A percentile compares a stretch with the other conserved stretches of the same genome.
Conservation (phyloP, 2,329 filamentous ascomycete species). For the Teratosphaeria epicoccoides region DNA sequence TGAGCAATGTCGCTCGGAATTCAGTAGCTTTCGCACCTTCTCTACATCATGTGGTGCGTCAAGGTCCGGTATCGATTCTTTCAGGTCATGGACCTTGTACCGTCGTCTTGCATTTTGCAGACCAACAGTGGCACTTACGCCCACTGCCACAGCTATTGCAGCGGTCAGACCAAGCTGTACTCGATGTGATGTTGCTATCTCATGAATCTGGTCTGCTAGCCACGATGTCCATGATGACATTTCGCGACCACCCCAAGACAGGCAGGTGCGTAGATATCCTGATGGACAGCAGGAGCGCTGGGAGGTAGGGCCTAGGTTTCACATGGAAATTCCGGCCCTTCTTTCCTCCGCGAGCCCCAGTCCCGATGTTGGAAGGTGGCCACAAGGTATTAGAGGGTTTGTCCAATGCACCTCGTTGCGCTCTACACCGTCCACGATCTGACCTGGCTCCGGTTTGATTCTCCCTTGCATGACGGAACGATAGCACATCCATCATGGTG, state of each 20-base stretch:
- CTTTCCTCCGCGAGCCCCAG: no score
- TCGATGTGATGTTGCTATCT: slow-evolving; percentile 35
- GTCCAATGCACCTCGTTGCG: background rate
- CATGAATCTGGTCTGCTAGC: slow-evolving; percentile 25
- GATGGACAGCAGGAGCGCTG: no score
- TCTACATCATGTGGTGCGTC: slow-evolving; percentile 41
- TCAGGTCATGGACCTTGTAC: slow-evolving; percentile 47
- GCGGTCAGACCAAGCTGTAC: slow-evolving; percentile 62
- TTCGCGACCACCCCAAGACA: slow-evolving; percentile 1
- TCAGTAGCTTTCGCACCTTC: slow-evolving; percentile 15
- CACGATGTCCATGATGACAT: slow-evolving; percentile 41
- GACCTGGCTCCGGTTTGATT: background rate
- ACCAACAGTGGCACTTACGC: slow-evolving; percentile 45
- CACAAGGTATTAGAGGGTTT: no score
- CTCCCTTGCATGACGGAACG: slow-evolving; percentile 1
- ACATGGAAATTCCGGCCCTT: background rate
- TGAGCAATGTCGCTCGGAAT: slow-evolving; percentile 16
- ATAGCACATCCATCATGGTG: slow-evolving; percentile 10
- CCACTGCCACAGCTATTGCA: slow-evolving; percentile 41
- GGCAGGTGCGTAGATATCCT: background rate
- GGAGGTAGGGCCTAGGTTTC: background rate
- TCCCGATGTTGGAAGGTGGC: no score
- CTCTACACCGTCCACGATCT: background rate
- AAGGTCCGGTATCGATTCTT: slow-evolving; percentile 50
- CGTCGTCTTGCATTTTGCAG: slow-evolving; percentile 46